phyloP scores from a whole-genome alignment of 2,329 filamentous ascomycete genomes.

The Sporothrix inflata region DNA sequence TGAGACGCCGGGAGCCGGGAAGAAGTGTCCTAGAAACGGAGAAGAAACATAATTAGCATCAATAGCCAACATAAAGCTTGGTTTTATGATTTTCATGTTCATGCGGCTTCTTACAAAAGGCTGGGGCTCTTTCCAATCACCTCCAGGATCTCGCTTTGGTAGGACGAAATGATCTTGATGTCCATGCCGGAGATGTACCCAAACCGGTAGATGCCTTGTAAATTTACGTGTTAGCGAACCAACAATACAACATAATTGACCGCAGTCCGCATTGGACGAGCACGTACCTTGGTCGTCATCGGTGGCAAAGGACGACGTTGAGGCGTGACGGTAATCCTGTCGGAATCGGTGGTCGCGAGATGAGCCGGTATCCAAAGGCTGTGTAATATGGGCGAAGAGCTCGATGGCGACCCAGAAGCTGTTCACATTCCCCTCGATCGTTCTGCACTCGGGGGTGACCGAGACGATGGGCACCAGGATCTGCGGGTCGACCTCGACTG shows the following conservation, averaged over 20 bases:
- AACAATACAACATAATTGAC: not conserved
- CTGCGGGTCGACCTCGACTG: conserved; percentile 18
- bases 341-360: conserved; percentile 3
- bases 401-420: conserved; percentile 50
- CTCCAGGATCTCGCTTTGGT: conserved; percentile 49
- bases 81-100: no score
- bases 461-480: conserved; percentile 33
- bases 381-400: conserved; percentile 46
- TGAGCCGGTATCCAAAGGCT: conserved; percentile 20
- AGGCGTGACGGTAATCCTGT: conserved; percentile 19
- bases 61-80: not conserved
- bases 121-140: conserved; percentile 51
- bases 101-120: conserved; percentile 43
- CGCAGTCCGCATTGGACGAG: not conserved
- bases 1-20: conserved; percentile 50
- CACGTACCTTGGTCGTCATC: conserved; percentile 24
- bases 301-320: not conserved
- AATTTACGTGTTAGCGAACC: not conserved
- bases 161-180: conserved; percentile 50
- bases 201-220: conserved; percentile 43
- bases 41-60: not conserved
- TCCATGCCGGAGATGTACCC: conserved; percentile 55
- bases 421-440: conserved; percentile 23
- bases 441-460: conserved; percentile 33
- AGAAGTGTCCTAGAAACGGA: conserved; percentile 35